phyloP scores from a whole-genome alignment of 768 basidiomycete species.

The Obba rivulosa region DNA sequence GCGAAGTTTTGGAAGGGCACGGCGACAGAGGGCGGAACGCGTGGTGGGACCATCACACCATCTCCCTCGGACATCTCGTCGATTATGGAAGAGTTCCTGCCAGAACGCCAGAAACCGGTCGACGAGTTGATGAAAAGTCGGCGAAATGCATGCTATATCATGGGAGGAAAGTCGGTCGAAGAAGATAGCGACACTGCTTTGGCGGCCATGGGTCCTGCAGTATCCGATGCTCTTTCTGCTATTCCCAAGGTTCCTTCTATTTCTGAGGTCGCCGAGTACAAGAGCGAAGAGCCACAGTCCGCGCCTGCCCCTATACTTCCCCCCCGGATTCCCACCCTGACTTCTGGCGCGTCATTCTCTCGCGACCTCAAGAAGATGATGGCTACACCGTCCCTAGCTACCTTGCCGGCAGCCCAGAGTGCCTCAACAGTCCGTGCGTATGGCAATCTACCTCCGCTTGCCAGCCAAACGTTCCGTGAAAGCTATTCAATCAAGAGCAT shows the following conservation, averaged over 20 bases:
- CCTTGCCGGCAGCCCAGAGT: not conserved
- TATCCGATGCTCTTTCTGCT: not conserved
- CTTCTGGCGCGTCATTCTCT: not conserved
- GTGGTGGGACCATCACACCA: conserved; percentile 18
- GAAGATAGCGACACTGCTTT: not conserved
- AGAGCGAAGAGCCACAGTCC: too few relatives aligned
- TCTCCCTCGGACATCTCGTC: conserved; percentile 16
- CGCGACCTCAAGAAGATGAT: not conserved
- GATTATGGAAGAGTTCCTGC: conserved; percentile 7
- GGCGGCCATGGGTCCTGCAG: too few relatives aligned
- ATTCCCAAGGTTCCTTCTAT: not conserved
- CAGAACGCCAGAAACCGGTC: conserved; percentile 2
- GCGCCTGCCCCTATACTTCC: too few relatives aligned
- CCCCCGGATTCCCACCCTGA: too few relatives aligned
- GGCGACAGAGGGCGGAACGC: conserved; percentile 12
- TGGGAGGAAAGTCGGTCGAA: too few relatives aligned
- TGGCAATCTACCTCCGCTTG: conserved; percentile 16
- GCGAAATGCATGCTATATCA: not conserved
- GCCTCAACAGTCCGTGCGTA: conserved; percentile 3
- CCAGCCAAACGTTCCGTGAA: conserved; percentile 19
- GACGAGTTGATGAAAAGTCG: conserved; percentile 6
- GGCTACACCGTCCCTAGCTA: not conserved
- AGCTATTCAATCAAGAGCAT: conserved; percentile 18
- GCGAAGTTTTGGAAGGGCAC: conserved; percentile 18
- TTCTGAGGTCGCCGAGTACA: not conserved